These are phyloP conservation scores for Endothia cerciana DNA, from an alignment of 2,329 filamentous ascomycete species.

Conservation along the genomic window DNA sequence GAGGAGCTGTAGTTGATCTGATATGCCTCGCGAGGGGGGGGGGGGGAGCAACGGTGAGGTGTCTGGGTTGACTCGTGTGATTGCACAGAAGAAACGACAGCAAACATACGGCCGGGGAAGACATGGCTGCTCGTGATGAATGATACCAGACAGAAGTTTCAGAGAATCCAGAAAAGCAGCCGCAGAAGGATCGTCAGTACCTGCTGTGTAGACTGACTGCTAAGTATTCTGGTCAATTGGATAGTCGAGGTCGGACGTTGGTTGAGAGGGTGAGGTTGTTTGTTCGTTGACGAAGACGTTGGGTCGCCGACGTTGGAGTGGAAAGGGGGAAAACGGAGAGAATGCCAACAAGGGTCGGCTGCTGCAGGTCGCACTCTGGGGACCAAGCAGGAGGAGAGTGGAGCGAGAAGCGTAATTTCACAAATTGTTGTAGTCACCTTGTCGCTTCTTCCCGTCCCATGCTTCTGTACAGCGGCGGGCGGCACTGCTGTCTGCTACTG, in stretches of 20 bases:
- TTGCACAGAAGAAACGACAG: conserved; percentile 23
- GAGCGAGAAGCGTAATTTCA: conserved; percentile 29
- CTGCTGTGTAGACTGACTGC: conserved; percentile 18
- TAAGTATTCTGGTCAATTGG: conserved; percentile 11
- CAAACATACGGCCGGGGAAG: conserved; percentile 33
- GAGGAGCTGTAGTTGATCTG: conserved; percentile 1
- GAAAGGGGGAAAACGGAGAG: conserved; percentile 28
- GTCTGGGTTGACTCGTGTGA: conserved; percentile 18
- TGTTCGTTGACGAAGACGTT: conserved; percentile 18
- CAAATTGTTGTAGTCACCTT: conserved; percentile 18
- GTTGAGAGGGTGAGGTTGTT: conserved; percentile 8
- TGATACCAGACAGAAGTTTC: conserved; percentile 9
- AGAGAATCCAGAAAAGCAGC: not conserved
- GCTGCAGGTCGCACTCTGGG: conserved; percentile 16
- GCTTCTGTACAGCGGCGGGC: conserved; percentile 4
- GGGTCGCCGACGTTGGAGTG: conserved; percentile 25
- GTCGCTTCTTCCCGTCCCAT: conserved; percentile 23
- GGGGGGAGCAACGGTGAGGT: not conserved
- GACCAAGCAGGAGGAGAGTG: conserved; percentile 18
- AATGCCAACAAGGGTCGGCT: conserved; percentile 28
- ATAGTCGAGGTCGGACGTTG: conserved; percentile 9
- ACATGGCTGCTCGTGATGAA: conserved; percentile 31
- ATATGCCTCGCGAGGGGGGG: not conserved
- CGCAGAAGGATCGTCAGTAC: conserved; percentile 4
- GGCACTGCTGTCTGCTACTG: not conserved